A percentile compares a stretch with the other conserved stretches of the same genome.
phyloP scores from a whole-genome alignment of 441 rosid genomes.

The Brassica balearica region DNA sequence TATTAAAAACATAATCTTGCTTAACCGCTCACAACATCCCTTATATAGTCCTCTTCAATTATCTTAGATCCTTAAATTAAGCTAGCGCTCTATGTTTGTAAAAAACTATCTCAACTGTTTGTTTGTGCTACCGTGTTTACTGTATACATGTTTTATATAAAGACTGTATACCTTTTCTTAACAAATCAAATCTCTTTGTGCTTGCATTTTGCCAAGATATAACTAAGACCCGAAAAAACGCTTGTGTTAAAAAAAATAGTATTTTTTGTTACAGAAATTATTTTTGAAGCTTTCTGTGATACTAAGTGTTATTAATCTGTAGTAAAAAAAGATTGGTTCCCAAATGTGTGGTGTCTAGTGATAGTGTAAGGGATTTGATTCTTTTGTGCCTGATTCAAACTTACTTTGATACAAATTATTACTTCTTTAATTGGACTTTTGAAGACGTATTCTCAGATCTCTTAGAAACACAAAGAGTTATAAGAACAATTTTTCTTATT shows the following conservation, averaged over 20 bases:
- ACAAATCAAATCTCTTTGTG: background rate
- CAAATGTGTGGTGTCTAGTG: background rate
- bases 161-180: background rate
- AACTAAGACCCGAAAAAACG: background rate
- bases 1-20: background rate
- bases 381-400: background rate
- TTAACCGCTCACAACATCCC: background rate
- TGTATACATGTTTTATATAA: background rate
- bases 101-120: background rate
- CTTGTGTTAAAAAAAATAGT: background rate
- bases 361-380: background rate
- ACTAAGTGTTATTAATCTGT: background rate
- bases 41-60: background rate
- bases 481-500: too few relatives aligned
- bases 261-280: background rate
- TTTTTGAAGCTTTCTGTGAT: background rate
- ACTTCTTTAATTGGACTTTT: background rate
- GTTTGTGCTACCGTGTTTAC: background rate
- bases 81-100: background rate
- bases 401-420: background rate
- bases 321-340: background rate
- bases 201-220: background rate
- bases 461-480: too few relatives aligned
- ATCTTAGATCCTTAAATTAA: constrained; percentile 2
- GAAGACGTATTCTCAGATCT: background rate